A percentile compares a stretch with the other conserved stretches of the same genome.
Evolutionary conservation across 192 early-diverging fungal genomes (phyloP).

Genomic region (Kickxella alabastrina): DNA sequence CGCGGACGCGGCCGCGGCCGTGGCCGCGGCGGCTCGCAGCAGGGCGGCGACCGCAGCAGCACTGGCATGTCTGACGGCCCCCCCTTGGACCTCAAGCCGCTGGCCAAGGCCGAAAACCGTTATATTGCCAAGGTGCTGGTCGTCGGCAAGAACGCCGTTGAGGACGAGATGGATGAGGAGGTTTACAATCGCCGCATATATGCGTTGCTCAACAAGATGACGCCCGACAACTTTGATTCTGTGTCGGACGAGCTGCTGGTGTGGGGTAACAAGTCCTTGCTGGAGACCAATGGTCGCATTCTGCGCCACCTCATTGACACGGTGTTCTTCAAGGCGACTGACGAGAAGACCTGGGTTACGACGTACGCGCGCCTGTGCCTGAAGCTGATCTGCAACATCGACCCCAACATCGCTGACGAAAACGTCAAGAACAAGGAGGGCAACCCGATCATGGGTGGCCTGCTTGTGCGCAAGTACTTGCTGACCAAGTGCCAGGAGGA

Average conservation of each 20-base stretch:
- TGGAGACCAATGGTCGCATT: conserved; percentile 65
- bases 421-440: conserved; percentile 58
- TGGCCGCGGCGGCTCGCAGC: conserved; percentile 51
- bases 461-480: conserved; percentile 86
- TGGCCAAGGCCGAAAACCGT: conserved; percentile 78
- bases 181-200: conserved; percentile 75
- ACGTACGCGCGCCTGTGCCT: conserved; percentile 90
- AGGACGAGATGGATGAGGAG: conserved; percentile 56
- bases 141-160: conserved; percentile 39
- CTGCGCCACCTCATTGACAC: conserved; percentile 79
- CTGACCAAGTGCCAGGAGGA: conserved; percentile 93
- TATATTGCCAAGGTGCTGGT: conserved; percentile 57
- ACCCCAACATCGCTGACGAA: conserved; percentile 58
- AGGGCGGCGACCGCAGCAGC: conserved; percentile 31
- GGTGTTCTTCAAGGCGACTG: conserved; percentile 93
- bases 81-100: conserved; percentile 66
- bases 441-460: conserved; percentile 53
- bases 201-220: conserved; percentile 94
- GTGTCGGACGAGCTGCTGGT: conserved; percentile 81
- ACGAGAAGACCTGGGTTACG: conserved; percentile 84
- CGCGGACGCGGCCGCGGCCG: conserved; percentile 58
- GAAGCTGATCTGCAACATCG: conserved; percentile 66
- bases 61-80: conserved; percentile 21
- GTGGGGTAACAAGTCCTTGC: conserved; percentile 66
- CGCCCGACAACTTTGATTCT: conserved; percentile 88